Percentiles rank a stretch among this genome's conserved stretches.
phyloP scores from a whole-genome alignment of 2,329 filamentous ascomycete genomes.

The Tolypocladium ovalisporum region DNA sequence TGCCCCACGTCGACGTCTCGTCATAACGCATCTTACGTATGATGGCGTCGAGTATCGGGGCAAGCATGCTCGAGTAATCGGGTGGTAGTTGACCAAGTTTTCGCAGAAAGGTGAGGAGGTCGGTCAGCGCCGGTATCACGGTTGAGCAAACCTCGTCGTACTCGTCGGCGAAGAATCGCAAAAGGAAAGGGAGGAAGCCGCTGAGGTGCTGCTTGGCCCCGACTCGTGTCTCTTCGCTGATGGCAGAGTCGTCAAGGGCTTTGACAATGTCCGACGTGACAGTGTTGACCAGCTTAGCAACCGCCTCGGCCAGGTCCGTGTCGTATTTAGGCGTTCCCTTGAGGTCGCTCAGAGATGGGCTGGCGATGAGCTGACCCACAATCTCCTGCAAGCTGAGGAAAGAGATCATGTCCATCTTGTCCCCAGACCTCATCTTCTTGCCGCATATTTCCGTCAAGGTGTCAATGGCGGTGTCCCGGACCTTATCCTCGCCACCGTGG shows the following conservation, averaged over 20 bases:
- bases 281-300: constrained; percentile 91
- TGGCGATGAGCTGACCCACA: constrained; percentile 74
- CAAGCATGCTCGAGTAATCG: constrained; percentile 71
- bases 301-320: constrained; percentile 86
- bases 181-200: constrained; percentile 72
- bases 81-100: constrained; percentile 64
- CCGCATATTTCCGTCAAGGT: constrained; percentile 91
- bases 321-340: constrained; percentile 82
- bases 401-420: constrained; percentile 88
- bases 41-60: constrained; percentile 82
- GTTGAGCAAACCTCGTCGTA: constrained; percentile 97
- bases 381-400: constrained; percentile 84
- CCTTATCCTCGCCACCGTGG: constrained; percentile 57
- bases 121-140: constrained; percentile 85
- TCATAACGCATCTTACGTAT: constrained; percentile 96
- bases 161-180: constrained; percentile 94
- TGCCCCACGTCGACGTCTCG: constrained; percentile 85
- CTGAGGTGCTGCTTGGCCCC: constrained; percentile 75
- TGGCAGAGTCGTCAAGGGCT: constrained; percentile 60
- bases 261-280: constrained; percentile 79
- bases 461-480: constrained; percentile 84
- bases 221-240: constrained; percentile 52
- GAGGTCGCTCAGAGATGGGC: constrained; percentile 67
- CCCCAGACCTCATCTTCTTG: constrained; percentile 92
- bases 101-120: constrained; percentile 81